phyloP scores from a whole-genome alignment of 2,329 filamentous ascomycete species.

The Talaromyces sp. region DNA sequence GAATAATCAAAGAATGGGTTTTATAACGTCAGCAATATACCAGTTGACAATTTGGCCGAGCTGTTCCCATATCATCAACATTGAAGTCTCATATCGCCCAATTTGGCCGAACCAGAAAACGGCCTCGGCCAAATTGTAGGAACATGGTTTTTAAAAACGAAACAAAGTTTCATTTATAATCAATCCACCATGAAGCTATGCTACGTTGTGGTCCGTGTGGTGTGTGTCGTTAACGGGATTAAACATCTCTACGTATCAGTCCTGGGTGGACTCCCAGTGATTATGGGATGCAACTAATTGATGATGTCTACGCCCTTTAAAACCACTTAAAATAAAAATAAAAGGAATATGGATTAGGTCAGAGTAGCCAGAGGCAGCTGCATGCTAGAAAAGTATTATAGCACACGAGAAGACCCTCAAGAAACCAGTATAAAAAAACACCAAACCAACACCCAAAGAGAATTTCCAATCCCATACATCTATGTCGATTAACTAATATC shows the following conservation, averaged over 20 bases:
- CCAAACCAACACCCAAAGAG: background rate
- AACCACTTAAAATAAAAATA: background rate
- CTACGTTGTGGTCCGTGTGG: too few species aligned
- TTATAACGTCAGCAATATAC: background rate
- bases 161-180: background rate
- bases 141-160: background rate
- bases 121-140: background rate
- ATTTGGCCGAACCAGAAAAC: background rate
- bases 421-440: background rate
- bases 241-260: too few species aligned
- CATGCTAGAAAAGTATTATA: background rate
- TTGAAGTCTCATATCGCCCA: background rate
- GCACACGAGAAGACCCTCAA: background rate
- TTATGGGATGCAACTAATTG: too few species aligned
- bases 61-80: background rate
- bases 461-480: background rate
- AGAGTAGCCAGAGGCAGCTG: background rate
- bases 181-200: background rate
- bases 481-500: too few species aligned
- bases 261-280: too few species aligned
- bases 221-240: background rate
- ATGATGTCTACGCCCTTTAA: background rate
- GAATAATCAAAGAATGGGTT: background rate
- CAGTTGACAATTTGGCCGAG: background rate
- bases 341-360: background rate